phyloP scores from a whole-genome alignment of 768 basidiomycete genomes.

The Saitozyma sp. region DNA sequence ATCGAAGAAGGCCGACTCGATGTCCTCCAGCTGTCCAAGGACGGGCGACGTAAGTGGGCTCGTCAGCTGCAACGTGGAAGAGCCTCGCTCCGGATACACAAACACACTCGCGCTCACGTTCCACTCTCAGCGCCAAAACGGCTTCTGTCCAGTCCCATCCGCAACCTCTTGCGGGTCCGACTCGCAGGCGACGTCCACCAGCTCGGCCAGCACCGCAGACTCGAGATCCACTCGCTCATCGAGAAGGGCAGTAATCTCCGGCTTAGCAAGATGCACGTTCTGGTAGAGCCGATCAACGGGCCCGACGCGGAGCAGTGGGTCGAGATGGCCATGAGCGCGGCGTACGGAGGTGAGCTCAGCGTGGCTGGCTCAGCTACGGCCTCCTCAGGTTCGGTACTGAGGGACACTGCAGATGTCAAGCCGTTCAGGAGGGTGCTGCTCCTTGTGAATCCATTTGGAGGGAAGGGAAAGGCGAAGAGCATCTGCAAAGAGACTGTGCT shows the following conservation, averaged over 20 bases:
- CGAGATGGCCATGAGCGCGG: constrained; percentile 23
- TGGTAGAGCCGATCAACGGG: constrained; percentile 39
- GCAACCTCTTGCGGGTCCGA: constrained; percentile 28
- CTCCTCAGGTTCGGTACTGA: neutral
- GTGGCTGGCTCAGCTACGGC: too few species aligned
- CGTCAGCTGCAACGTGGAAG: neutral
- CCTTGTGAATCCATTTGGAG: constrained; percentile 52
- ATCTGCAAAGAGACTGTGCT: constrained; percentile 41
- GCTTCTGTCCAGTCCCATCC: constrained; percentile 26
- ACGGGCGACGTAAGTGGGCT: constrained; percentile 38
- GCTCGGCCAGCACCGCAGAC: constrained; percentile 16
- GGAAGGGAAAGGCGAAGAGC: constrained; percentile 47
- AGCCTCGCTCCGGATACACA: neutral
- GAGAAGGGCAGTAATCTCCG: constrained; percentile 15
- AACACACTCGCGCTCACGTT: neutral
- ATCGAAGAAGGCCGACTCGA: constrained; percentile 43
- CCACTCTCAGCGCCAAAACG: constrained; percentile 36
- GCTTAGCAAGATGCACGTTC: constrained; percentile 37
- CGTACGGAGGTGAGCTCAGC: constrained; percentile 32
- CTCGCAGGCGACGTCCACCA: constrained; percentile 10
- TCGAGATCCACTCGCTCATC: constrained; percentile 34
- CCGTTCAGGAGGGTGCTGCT: constrained; percentile 40
- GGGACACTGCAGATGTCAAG: constrained; percentile 22
- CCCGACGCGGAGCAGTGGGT: constrained; percentile 41
- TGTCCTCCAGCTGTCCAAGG: constrained; percentile 41